phyloP scores from a whole-genome alignment of 2,329 filamentous ascomycete species.

The Lachnum nothofagi region DNA sequence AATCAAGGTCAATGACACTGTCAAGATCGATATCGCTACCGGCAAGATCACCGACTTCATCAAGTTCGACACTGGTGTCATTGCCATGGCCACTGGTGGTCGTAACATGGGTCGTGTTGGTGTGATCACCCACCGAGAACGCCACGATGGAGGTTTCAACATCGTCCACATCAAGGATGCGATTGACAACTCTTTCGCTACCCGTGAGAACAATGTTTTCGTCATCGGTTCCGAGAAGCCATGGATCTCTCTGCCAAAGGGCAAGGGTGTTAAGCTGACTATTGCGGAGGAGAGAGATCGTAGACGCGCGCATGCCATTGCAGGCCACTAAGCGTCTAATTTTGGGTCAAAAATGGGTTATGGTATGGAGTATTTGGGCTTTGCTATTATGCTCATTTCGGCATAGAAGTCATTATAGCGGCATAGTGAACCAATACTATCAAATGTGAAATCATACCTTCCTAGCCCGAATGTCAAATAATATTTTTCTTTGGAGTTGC shows the following conservation, averaged over 20 bases:
- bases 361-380: conserved; percentile 32
- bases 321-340: conserved; percentile 29
- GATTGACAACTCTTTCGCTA: conserved; percentile 99
- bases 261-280: conserved; percentile 99
- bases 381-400: conserved; percentile 25
- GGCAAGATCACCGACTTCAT: conserved; percentile 99
- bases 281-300: conserved; percentile 99
- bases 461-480: conserved; percentile 11
- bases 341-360: conserved; percentile 23
- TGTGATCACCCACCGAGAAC: conserved; percentile 99
- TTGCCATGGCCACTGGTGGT: conserved; percentile 98
- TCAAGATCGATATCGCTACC: conserved; percentile 95
- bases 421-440: conserved; percentile 31
- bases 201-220: conserved; percentile 99
- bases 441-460: conserved; percentile 23
- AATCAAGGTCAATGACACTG: conserved; percentile 99
- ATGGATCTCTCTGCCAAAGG: conserved; percentile 99
- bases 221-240: conserved; percentile 98
- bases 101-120: conserved; percentile 99
- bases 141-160: conserved; percentile 99
- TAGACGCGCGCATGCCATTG: conserved; percentile 62
- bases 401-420: conserved; percentile 26
- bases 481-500: too few species aligned
- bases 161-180: conserved; percentile 99
- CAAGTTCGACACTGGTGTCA: conserved; percentile 96